These are phyloP conservation scores for Arabidopsis suecica DNA, from an alignment of 345 rosid genomes.

Conservation along the genomic window DNA sequence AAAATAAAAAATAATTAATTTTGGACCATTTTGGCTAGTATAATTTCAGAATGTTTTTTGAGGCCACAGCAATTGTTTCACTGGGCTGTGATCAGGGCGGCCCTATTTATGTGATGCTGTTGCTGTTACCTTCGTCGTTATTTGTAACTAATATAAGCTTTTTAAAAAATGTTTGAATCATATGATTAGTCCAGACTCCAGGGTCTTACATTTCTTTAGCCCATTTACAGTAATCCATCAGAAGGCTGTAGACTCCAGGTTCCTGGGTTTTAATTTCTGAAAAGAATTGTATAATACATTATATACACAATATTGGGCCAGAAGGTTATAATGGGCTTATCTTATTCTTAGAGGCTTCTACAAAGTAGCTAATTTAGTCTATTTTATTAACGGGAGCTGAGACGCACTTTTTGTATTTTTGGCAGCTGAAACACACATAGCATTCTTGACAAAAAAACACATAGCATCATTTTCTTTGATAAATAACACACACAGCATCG, in stretches of 20 bases:
- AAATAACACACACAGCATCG: too few species aligned
- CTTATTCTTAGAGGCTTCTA: neutral
- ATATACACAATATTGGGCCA: neutral
- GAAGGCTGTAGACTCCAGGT: neutral
- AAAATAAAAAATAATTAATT: too few species aligned
- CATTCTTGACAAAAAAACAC: too few species aligned
- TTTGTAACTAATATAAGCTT: too few species aligned
- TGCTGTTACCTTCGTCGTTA: neutral
- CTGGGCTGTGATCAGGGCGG: too few species aligned
- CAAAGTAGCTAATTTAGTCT: neutral
- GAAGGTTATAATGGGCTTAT: neutral
- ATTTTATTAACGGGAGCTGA: neutral
- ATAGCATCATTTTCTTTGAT: too few species aligned
- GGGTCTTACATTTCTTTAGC: neutral
- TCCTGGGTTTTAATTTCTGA: neutral
- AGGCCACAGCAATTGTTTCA: too few species aligned
- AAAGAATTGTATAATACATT: too few species aligned
- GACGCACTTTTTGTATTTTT: neutral
- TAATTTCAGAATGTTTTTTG: too few species aligned
- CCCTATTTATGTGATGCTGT: neutral
- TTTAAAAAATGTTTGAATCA: too few species aligned
- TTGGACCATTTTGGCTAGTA: too few species aligned
- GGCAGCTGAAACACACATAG: too few species aligned
- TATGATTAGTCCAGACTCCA: constrained; percentile 15
- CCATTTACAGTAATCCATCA: constrained; percentile 1